Evolutionary conservation across 2,329 filamentous ascomycete species (phyloP).

Genomic region (Cladophialophora immunda): DNA sequence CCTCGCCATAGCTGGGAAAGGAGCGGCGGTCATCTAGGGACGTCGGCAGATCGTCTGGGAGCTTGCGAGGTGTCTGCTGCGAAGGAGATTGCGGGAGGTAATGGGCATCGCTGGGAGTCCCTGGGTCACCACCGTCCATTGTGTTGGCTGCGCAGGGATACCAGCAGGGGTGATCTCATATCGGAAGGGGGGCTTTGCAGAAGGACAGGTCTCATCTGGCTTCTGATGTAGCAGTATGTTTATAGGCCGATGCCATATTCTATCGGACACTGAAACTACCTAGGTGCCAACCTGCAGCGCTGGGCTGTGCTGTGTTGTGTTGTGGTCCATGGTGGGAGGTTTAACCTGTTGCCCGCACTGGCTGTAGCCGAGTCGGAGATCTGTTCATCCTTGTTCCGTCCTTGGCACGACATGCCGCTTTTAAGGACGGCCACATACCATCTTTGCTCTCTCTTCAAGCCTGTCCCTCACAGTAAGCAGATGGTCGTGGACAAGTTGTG

Average conservation of each 20-base stretch:
- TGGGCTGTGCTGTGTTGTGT: background rate
- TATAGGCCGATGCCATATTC: background rate
- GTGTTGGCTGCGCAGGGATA: conserved; percentile 21
- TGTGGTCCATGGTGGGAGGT: background rate
- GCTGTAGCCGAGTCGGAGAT: background rate
- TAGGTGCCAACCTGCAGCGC: background rate
- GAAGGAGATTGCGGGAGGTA: conserved; percentile 27
- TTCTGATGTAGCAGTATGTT: background rate
- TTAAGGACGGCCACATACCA: background rate
- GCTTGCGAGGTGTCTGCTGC: conserved; percentile 45
- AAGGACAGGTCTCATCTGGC: conserved; percentile 1
- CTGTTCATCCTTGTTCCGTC: background rate
- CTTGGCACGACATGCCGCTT: background rate
- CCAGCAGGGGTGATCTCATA: conserved; percentile 20
- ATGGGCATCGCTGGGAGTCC: conserved; percentile 20
- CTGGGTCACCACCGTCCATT: conserved; percentile 33
- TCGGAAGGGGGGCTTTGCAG: conserved; percentile 15
- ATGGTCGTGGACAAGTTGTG: background rate
- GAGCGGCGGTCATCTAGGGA: conserved; percentile 87
- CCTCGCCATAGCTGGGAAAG: conserved; percentile 71
- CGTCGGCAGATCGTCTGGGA: conserved; percentile 87
- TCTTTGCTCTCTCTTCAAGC: background rate
- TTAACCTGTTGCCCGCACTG: background rate
- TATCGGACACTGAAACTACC: background rate
- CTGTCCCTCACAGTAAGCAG: background rate